A percentile compares a stretch with the other conserved stretches of the same genome.
Evolutionary conservation across 2,329 filamentous ascomycete species (phyloP).

Genomic region (Fonsecaea pugnacius): DNA sequence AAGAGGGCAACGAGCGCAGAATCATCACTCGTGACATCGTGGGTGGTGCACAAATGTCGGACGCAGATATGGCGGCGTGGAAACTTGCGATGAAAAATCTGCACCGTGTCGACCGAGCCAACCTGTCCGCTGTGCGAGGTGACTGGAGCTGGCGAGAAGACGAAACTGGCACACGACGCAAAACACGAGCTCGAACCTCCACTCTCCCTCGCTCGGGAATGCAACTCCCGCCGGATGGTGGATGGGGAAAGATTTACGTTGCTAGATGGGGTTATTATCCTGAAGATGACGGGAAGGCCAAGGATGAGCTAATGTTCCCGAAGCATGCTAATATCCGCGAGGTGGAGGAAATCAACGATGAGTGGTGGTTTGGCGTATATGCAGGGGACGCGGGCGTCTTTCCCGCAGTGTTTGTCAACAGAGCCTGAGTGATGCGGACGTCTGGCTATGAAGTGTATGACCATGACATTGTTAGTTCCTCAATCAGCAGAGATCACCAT

Average conservation of each 20-base stretch:
- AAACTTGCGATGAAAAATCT: slow-evolving; percentile 27
- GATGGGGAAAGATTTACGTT: slow-evolving; percentile 65
- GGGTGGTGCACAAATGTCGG: slow-evolving; percentile 72
- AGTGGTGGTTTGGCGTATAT: slow-evolving; percentile 88
- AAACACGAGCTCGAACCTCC: slow-evolving; percentile 22
- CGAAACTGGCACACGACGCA: slow-evolving; percentile 22
- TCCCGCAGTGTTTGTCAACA: slow-evolving; percentile 73
- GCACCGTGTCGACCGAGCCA: slow-evolving; percentile 9
- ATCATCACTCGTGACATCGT: slow-evolving; percentile 73
- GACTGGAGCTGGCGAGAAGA: slow-evolving; percentile 38
- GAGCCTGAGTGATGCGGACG: neutral
- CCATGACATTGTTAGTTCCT: neutral
- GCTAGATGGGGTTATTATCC: slow-evolving; percentile 84
- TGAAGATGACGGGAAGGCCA: slow-evolving; percentile 55
- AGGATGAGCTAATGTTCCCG: slow-evolving; percentile 75
- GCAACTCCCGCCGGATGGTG: slow-evolving; percentile 74
- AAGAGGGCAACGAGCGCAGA: slow-evolving; percentile 68
- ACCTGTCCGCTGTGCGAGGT: slow-evolving; percentile 19
- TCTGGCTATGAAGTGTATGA: neutral
- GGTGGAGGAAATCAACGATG: slow-evolving; percentile 82
- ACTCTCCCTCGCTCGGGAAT: slow-evolving; percentile 19
- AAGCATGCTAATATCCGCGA: slow-evolving; percentile 81
- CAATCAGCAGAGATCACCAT: neutral
- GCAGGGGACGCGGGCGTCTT: slow-evolving; percentile 80
- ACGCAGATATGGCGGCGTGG: slow-evolving; percentile 54